Percentiles rank a stretch among this genome's conserved stretches.
phyloP scores from a whole-genome alignment of 2,329 filamentous ascomycete species.

The Bipolaris victoriae region DNA sequence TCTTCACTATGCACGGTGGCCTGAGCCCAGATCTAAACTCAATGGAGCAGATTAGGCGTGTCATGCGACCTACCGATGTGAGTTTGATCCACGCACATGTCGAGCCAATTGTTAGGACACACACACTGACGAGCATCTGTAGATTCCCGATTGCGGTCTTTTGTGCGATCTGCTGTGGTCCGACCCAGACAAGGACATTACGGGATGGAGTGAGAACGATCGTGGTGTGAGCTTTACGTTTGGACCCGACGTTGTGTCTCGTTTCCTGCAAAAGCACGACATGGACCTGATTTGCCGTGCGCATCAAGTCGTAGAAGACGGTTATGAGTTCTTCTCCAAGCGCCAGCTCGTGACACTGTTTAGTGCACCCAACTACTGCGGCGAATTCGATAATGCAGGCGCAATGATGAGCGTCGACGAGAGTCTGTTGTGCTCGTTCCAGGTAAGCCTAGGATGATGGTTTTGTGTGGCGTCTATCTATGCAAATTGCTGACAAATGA shows the following conservation, averaged over 20 bases:
- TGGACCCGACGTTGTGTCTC: constrained; percentile 93
- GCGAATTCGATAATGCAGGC: constrained; percentile 98
- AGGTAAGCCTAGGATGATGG: constrained; percentile 63
- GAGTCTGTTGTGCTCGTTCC: constrained; percentile 97
- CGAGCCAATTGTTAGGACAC: constrained; percentile 25
- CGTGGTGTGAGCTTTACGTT: constrained; percentile 99
- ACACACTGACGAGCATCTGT: constrained; percentile 48
- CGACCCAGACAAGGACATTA: constrained; percentile 98
- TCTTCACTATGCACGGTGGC: constrained; percentile 99
- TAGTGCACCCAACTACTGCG: constrained; percentile 98
- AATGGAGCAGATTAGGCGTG: constrained; percentile 99
- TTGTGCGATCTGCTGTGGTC: constrained; percentile 98
- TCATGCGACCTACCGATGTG: constrained; percentile 99
- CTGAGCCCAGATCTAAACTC: constrained; percentile 97
- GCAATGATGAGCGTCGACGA: constrained; percentile 99
- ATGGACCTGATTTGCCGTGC: constrained; percentile 99
- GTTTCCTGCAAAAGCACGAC: constrained; percentile 98
- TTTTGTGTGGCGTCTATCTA: neutral
- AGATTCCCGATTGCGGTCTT: constrained; percentile 98
- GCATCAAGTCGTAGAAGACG: constrained; percentile 98
- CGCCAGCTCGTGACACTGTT: constrained; percentile 96
- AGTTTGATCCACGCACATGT: constrained; percentile 51
- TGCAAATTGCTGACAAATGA: constrained; percentile 25
- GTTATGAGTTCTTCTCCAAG: constrained; percentile 99
- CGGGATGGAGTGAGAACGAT: constrained; percentile 98